These are phyloP conservation scores for Allium cepa DNA, from an alignment of 106 monocot genomes.

Conservation along the genomic window DNA sequence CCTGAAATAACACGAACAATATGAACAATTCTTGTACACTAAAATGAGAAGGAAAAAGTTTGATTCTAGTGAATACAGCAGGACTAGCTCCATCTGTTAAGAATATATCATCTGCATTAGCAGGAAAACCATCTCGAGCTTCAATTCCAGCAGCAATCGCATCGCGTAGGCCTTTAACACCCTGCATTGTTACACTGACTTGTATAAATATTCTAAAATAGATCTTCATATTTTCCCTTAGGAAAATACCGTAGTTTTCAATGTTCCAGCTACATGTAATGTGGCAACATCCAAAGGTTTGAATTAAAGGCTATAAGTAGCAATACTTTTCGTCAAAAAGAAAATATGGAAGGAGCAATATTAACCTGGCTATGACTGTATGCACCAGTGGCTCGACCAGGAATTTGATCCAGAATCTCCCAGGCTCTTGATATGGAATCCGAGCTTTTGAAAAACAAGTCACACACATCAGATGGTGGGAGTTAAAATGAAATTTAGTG, in stretches of 20 bases:
- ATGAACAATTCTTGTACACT: too few species aligned
- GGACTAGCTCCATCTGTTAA: constrained; percentile 97
- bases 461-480: not conserved
- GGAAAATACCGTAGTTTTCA: too few species aligned
- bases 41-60: too few species aligned
- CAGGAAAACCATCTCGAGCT: constrained; percentile 81
- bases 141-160: constrained; percentile 90
- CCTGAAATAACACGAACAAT: constrained; percentile 29
- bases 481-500: too few species aligned
- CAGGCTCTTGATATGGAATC: constrained; percentile 83
- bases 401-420: constrained; percentile 67
- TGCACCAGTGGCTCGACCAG: constrained; percentile 87
- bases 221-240: too few species aligned
- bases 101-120: constrained; percentile 90
- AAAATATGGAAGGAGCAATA: too few species aligned
- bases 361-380: constrained; percentile 94
- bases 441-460: constrained; percentile 28
- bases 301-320: too few species aligned
- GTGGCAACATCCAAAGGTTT: too few species aligned
- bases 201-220: not conserved
- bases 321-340: too few species aligned
- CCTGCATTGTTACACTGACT: constrained; percentile 32
- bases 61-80: constrained; percentile 26
- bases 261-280: too few species aligned
- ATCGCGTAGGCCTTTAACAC: constrained; percentile 89